Conservation (phyloP, 768 basidiomycete species). For the Trametes cinnabarina region DNA sequence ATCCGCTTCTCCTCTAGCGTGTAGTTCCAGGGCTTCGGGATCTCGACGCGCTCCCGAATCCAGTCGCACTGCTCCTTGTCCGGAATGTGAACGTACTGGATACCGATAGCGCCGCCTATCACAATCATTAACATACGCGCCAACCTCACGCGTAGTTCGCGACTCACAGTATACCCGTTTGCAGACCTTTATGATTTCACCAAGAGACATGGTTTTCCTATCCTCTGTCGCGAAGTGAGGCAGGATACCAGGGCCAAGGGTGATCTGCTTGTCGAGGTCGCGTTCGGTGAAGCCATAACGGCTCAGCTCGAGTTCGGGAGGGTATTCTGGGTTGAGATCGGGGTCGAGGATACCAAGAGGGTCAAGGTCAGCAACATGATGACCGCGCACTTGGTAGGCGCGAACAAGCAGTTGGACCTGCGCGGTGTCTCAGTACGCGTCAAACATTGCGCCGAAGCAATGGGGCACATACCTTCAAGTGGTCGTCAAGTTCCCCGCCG, state of each 20-base stretch:
- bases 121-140: neutral
- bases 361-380: slow-evolving; percentile 93
- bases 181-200: slow-evolving; percentile 88
- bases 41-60: slow-evolving; percentile 95
- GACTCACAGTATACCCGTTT: slow-evolving; percentile 82
- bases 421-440: neutral
- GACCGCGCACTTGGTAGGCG: slow-evolving; percentile 98
- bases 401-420: slow-evolving; percentile 97
- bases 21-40: slow-evolving; percentile 96
- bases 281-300: slow-evolving; percentile 94
- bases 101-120: slow-evolving; percentile 66
- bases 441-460: neutral
- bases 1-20: slow-evolving; percentile 97
- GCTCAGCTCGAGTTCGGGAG: slow-evolving; percentile 90
- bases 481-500: slow-evolving; percentile 84
- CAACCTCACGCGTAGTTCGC: neutral
- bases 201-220: slow-evolving; percentile 79
- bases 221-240: slow-evolving; percentile 92
- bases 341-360: slow-evolving; percentile 91
- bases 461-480: slow-evolving; percentile 74
- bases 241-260: slow-evolving; percentile 92
- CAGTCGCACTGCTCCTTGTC: slow-evolving; percentile 99
- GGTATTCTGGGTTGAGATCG: slow-evolving; percentile 74
- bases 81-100: slow-evolving; percentile 94
- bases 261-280: slow-evolving; percentile 92